Evolutionary conservation across 139 green algal genomes (phyloP).

Genomic region (Klebsormidium nitens): DNA sequence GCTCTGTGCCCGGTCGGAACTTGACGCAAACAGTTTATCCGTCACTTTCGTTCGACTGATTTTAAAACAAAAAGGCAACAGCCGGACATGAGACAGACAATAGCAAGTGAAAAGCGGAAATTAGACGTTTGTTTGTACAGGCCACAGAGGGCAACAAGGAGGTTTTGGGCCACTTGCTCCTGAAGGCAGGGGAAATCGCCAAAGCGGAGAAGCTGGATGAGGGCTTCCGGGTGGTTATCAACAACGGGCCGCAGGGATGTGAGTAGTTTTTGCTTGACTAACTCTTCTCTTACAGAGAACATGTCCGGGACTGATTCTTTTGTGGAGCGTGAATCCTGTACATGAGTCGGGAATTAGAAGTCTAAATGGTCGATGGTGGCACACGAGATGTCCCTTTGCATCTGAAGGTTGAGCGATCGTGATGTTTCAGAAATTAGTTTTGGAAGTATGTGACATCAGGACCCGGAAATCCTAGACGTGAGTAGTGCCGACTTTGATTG

Average conservation of each 20-base stretch:
- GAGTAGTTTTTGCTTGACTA: background rate
- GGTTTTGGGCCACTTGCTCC: slow-evolving; percentile 31
- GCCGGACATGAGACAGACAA: too few relatives aligned
- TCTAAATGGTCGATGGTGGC: background rate
- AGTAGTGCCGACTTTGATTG: background rate
- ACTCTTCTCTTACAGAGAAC: background rate
- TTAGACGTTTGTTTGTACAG: too few relatives aligned
- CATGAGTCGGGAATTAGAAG: background rate
- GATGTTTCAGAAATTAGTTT: slow-evolving; percentile 7
- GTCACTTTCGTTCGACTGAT: too few relatives aligned
- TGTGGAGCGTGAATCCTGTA: background rate
- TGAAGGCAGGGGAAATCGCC: slow-evolving; percentile 9
- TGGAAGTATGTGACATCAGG: background rate
- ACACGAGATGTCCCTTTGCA: too few relatives aligned
- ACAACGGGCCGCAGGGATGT: slow-evolving; percentile 35
- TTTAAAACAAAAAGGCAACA: too few relatives aligned
- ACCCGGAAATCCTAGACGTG: background rate
- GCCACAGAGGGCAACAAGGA: slow-evolving; percentile 33
- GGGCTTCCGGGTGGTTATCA: slow-evolving; percentile 35
- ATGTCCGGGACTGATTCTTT: background rate
- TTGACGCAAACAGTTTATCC: too few relatives aligned
- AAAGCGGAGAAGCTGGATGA: slow-evolving; percentile 25
- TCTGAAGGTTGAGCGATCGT: too few relatives aligned
- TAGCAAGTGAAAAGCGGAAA: too few relatives aligned
- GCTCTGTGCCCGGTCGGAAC: too few relatives aligned